Evolutionary conservation across 805 yeast genomes (phyloP).

Genomic region (Metschnikowia santaceciliae): DNA sequence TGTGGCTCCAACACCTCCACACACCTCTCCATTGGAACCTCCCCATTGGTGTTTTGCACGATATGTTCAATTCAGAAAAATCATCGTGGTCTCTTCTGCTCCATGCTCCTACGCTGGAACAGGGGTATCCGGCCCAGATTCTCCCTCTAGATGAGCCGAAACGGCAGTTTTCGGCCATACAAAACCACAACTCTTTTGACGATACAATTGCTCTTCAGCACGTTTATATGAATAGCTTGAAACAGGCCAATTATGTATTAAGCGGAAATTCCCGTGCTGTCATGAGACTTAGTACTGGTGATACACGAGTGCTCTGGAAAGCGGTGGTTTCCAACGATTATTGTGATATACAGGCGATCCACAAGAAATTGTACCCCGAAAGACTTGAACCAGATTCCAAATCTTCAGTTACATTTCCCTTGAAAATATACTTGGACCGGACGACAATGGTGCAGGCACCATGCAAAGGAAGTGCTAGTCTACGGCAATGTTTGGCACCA

Average conservation of each 20-base stretch:
- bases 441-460: conserved; percentile 26
- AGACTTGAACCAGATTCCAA: too few species aligned
- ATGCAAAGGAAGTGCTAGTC: conserved; percentile 15
- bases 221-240: conserved; percentile 72
- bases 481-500: conserved; percentile 12
- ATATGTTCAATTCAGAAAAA: conserved; percentile 34
- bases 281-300: conserved; percentile 68
- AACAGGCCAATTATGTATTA: conserved; percentile 73
- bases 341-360: conserved; percentile 22
- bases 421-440: conserved; percentile 44
- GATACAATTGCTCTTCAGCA: conserved; percentile 28
- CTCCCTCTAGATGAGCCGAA: conserved; percentile 24
- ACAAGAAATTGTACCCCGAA: conserved; percentile 20
- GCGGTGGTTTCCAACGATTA: conserved; percentile 40
- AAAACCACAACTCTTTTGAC: too few species aligned
- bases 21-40: conserved; percentile 72
- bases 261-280: conserved; percentile 76
- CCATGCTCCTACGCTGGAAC: conserved; percentile 6
- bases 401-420: conserved; percentile 32
- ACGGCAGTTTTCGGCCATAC: neutral
- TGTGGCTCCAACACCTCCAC: conserved; percentile 67
- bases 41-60: conserved; percentile 70
- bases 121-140: conserved; percentile 28
- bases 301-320: conserved; percentile 56
- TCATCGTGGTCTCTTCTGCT: conserved; percentile 36